phyloP scores from a whole-genome alignment of 306 rosid species.

The Inga leiocalycina region DNA sequence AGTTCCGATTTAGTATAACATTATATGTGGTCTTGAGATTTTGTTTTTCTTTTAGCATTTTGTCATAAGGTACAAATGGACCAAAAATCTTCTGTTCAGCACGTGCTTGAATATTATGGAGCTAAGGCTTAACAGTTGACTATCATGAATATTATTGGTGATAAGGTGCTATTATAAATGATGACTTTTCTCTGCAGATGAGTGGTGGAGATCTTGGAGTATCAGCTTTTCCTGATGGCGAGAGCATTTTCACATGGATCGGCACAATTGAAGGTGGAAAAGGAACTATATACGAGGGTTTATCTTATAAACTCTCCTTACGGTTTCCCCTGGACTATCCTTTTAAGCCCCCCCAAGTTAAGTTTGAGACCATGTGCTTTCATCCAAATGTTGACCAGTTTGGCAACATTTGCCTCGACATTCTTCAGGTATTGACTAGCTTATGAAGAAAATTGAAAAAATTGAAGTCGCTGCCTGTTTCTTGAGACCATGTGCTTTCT shows the following conservation, averaged over 20 bases:
- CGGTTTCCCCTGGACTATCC: conserved; percentile 91
- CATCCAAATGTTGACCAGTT: conserved; percentile 96
- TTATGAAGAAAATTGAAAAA: not conserved
- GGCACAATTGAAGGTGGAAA: conserved; percentile 98
- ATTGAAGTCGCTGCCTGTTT: too few relatives aligned
- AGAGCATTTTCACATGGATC: conserved; percentile 89
- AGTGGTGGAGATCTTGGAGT: conserved; percentile 93
- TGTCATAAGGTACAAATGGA: not conserved
- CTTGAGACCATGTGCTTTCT: not conserved
- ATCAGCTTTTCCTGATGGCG: conserved; percentile 90
- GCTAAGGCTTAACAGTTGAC: conserved; percentile 12
- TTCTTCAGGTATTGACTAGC: conserved; percentile 75
- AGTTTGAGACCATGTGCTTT: conserved; percentile 95
- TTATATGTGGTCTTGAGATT: not conserved
- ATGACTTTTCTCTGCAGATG: conserved; percentile 61
- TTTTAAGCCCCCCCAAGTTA: conserved; percentile 89
- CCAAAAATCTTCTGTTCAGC: not conserved
- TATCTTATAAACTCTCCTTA: conserved; percentile 90
- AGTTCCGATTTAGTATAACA: not conserved
- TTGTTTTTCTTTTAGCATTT: not conserved
- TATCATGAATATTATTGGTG: conserved; percentile 7
- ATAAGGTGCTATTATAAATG: conserved; percentile 2
- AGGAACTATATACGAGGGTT: conserved; percentile 86
- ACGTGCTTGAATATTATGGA: conserved; percentile 7
- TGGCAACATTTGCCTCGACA: conserved; percentile 98